phyloP scores from a whole-genome alignment of 1,284 basidiomycete genomes.

The Microbotryomycetes sp. region DNA sequence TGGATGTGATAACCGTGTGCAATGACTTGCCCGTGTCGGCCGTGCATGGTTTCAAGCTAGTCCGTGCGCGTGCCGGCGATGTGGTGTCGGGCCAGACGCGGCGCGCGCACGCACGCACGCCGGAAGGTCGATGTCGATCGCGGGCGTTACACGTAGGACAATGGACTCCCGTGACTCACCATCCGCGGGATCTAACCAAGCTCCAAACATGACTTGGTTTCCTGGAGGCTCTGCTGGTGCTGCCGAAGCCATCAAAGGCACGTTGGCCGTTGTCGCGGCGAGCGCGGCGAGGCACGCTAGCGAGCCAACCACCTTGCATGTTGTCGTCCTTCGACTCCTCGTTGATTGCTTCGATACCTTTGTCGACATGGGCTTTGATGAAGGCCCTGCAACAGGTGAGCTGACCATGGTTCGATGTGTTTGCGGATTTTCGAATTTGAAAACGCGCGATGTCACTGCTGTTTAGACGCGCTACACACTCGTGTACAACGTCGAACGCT shows the following conservation, averaged over 20 bases:
- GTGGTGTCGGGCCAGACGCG: too few species aligned
- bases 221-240: constrained; percentile 27
- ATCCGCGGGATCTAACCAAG: constrained; percentile 32
- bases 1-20: neutral
- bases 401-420: too few species aligned
- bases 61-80: neutral
- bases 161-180: constrained; percentile 14
- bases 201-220: constrained; percentile 32
- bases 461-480: too few species aligned
- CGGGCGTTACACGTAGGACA: neutral
- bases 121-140: neutral
- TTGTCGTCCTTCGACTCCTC: too few species aligned
- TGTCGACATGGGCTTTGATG: too few species aligned
- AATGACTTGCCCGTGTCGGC: neutral
- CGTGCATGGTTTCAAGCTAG: neutral
- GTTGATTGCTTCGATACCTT: too few species aligned
- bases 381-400: too few species aligned
- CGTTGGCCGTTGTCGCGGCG: neutral
- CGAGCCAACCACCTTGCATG: too few species aligned
- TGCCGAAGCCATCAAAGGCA: neutral
- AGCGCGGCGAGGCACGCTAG: neutral
- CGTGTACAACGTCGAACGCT: too few species aligned
- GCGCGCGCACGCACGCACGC: neutral
- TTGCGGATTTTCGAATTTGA: too few species aligned
- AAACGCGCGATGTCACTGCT: too few species aligned